Evolutionary conservation across 345 rosid species (phyloP), one percentile per base, ranked within the genome.

Genomic region (Balakata baccata): DNA sequence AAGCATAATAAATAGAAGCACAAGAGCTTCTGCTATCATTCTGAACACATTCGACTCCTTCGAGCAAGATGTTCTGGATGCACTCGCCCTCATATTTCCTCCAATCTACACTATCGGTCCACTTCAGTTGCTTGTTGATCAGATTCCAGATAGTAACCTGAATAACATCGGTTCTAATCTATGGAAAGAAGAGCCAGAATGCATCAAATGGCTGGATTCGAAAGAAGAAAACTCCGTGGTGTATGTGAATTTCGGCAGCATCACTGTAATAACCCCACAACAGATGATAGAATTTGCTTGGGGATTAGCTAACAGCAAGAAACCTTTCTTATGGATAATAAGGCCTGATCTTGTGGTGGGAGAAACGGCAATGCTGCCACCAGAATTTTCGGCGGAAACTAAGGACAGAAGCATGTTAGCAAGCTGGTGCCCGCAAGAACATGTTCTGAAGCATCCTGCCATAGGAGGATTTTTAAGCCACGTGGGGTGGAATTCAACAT

Each of bases 11-110:
- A 71, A 74, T 6, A 76, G 69, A 73, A 64, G 75, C 10, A 56
- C 64, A 68, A 76, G 57, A 1, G 82, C 77, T 4, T 23, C 72
- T 6, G 87, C 84, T 1, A 65, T 85, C 41, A 57, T 85, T 29
- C 41, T 85, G 14, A 82, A 85, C 72, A 85, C 86, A 10, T 85
- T 85, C 11, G 78, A 78, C 23, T 74, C 70, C 5, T 64, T 85
- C 1, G 83, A 85, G 49, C 75, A 75, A 38, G 74, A 74, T 10
- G 79, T 69, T 29, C 47, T 85, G 14, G 51, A 34, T 11, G 73
- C 71, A 2, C 77, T 78, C 41, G 77, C 79, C 23, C 47, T 65
- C 0, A 29, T 66, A 16, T 39, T 72, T 25, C 83, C 83, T 71
- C 85, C 79, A 13, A 75, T 84, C 51, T 81, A 51, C 70, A 65